A percentile compares a stretch with the other conserved stretches of the same genome.
phyloP scores from a whole-genome alignment of 2,329 filamentous ascomycete species.

The Daldinia sp. region DNA sequence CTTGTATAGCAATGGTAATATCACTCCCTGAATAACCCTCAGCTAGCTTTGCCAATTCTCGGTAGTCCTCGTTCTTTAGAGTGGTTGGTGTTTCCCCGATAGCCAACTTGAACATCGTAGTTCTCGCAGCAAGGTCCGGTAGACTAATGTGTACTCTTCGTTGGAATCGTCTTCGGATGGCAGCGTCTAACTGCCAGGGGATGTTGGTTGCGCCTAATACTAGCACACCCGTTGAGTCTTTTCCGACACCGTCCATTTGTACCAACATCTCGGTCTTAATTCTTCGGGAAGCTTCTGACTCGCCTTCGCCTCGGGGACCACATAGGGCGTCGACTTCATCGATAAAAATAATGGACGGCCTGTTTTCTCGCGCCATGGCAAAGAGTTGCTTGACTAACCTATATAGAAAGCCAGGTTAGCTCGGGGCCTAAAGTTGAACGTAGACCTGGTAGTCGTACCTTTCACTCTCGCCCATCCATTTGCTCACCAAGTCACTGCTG shows the following conservation, averaged over 20 bases:
- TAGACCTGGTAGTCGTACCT: slow-evolving; percentile 63
- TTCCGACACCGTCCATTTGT: slow-evolving; percentile 98
- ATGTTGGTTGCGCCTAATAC: slow-evolving; percentile 98
- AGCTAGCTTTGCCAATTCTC: slow-evolving; percentile 78
- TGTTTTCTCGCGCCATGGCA: slow-evolving; percentile 97
- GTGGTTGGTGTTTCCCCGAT: slow-evolving; percentile 94
- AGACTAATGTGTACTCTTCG: slow-evolving; percentile 94
- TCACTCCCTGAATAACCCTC: slow-evolving; percentile 97
- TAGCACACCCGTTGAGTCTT: slow-evolving; percentile 91
- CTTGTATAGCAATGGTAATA: slow-evolving; percentile 94
- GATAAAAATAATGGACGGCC: slow-evolving; percentile 98
- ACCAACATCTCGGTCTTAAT: slow-evolving; percentile 99
- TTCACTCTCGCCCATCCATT: slow-evolving; percentile 99
- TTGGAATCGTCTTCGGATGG: slow-evolving; percentile 95
- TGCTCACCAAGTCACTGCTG: slow-evolving; percentile 95
- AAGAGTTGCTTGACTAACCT: slow-evolving; percentile 97
- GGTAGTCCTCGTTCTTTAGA: slow-evolving; percentile 79
- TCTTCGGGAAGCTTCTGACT: slow-evolving; percentile 94
- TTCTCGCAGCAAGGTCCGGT: slow-evolving; percentile 85
- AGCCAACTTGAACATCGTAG: slow-evolving; percentile 93
- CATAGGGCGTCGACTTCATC: slow-evolving; percentile 98
- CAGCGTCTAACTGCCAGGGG: slow-evolving; percentile 96
- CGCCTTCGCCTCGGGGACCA: slow-evolving; percentile 89
- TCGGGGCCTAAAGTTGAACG: slow-evolving; percentile 1
- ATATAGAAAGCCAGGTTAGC: slow-evolving; percentile 38